Evolutionary conservation across 306 rosid genomes (phyloP).

Genomic region (Urtica urens): DNA sequence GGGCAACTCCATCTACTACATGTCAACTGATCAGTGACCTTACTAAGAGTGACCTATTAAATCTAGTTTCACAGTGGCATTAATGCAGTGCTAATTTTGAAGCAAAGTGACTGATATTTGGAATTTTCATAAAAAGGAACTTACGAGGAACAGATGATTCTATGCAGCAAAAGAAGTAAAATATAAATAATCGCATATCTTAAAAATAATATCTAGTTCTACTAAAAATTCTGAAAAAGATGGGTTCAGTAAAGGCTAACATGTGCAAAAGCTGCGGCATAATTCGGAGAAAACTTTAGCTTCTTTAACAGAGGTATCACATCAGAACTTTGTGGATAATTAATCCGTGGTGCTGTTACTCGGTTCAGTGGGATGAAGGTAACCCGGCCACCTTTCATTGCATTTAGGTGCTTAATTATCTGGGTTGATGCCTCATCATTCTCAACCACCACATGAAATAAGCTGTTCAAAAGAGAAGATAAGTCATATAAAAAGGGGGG

Average conservation of each 20-base stretch:
- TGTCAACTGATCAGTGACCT: no score
- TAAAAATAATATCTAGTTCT: no score
- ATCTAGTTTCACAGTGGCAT: no score
- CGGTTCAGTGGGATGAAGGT: conserved; percentile 93
- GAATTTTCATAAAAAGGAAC: no score
- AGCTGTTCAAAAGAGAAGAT: conserved; percentile 45
- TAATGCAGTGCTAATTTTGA: no score
- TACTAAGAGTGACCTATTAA: no score
- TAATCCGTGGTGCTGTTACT: conserved; percentile 61
- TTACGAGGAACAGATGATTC: no score
- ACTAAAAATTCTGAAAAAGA: no score
- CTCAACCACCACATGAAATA: conserved; percentile 95
- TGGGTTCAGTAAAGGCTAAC: conserved; percentile 61
- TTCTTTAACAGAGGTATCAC: conserved; percentile 77
- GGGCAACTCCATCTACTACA: no score
- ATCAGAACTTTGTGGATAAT: conserved; percentile 81
- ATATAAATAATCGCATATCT: no score
- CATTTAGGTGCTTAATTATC: conserved; percentile 88
- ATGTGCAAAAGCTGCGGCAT: conserved; percentile 66
- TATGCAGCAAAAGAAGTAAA: no score
- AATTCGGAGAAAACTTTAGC: conserved; percentile 45
- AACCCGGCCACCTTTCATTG: conserved; percentile 85
- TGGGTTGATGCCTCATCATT: conserved; percentile 79
- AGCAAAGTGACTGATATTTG: no score
- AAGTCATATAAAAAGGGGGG: conserved; percentile 6